Conservation (phyloP, 1,139 yeast genomes). For the Lodderomyces theae region DNA sequence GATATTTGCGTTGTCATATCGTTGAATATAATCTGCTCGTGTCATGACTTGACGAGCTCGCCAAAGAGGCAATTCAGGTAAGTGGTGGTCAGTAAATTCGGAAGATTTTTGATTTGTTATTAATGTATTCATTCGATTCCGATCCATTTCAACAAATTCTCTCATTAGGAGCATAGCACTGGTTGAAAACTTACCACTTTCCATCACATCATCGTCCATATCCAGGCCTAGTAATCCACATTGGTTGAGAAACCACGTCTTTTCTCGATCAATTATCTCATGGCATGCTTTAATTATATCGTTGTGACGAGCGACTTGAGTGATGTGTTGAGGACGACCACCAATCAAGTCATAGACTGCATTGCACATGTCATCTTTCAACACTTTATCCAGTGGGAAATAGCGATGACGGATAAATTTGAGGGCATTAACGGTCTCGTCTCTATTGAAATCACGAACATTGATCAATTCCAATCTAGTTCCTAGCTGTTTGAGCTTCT, state of each 20-base stretch:
- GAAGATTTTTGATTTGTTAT: slow-evolving; percentile 20
- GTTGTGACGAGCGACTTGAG: slow-evolving; percentile 66
- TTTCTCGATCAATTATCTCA: slow-evolving; percentile 70
- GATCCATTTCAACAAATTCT: slow-evolving; percentile 70
- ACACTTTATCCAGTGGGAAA: slow-evolving; percentile 35
- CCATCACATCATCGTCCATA: slow-evolving; percentile 92
- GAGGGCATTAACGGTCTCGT: slow-evolving; percentile 57
- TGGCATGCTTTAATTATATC: slow-evolving; percentile 67
- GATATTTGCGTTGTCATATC: slow-evolving; percentile 70
- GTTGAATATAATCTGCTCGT: slow-evolving; percentile 74
- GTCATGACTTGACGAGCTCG: slow-evolving; percentile 85
- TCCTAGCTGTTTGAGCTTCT: slow-evolving; percentile 67
- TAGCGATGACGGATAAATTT: slow-evolving; percentile 49
- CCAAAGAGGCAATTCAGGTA: slow-evolving; percentile 81
- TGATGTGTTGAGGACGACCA: slow-evolving; percentile 80
- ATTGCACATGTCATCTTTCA: slow-evolving; percentile 42
- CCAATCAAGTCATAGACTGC: slow-evolving; percentile 71
- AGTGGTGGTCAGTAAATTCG: slow-evolving; percentile 41
- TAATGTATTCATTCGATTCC: slow-evolving; percentile 31
- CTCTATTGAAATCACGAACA: slow-evolving; percentile 61
- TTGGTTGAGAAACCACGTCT: slow-evolving; percentile 82
- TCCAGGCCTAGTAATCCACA: slow-evolving; percentile 73
- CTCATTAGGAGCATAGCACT: slow-evolving; percentile 76
- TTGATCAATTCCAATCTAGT: slow-evolving; percentile 73
- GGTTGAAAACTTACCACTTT: slow-evolving; percentile 72